Conservation (phyloP, 2,329 filamentous ascomycete species). For the Penicillium sp. region DNA sequence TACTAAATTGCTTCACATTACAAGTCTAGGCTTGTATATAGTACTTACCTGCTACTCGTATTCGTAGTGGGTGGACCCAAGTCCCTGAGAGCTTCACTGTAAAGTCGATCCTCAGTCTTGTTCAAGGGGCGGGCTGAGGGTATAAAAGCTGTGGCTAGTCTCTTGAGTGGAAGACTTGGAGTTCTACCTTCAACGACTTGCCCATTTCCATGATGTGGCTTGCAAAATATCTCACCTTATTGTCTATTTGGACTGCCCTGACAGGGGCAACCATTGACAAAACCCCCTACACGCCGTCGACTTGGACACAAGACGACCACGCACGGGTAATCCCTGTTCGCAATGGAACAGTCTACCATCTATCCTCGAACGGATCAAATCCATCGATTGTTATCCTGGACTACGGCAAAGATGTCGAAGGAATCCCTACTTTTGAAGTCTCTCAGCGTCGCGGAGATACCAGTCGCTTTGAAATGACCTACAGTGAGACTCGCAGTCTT, state of each 20-base stretch:
- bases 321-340: neutral
- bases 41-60: neutral
- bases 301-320: neutral
- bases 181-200: neutral
- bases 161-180: too few relatives aligned
- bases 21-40: too few relatives aligned
- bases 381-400: conserved; percentile 4
- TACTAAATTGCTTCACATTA: too few relatives aligned
- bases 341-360: neutral
- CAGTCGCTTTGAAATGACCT: conserved; percentile 14
- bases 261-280: neutral
- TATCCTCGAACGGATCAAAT: neutral
- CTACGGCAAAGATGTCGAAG: conserved; percentile 17
- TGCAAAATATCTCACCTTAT: neutral
- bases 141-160: neutral
- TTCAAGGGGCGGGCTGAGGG: neutral
- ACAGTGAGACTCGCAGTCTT: conserved; percentile 13
- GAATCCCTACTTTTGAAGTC: conserved; percentile 11
- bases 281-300: neutral
- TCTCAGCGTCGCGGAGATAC: conserved; percentile 6
- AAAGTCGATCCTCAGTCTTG: neutral
- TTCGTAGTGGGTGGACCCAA: neutral
- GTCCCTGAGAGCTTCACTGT: neutral
- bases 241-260: neutral
- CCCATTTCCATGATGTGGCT: neutral